Conservation (phyloP, 2,329 filamentous ascomycete genomes). For the Cladorrhinum sp. region DNA sequence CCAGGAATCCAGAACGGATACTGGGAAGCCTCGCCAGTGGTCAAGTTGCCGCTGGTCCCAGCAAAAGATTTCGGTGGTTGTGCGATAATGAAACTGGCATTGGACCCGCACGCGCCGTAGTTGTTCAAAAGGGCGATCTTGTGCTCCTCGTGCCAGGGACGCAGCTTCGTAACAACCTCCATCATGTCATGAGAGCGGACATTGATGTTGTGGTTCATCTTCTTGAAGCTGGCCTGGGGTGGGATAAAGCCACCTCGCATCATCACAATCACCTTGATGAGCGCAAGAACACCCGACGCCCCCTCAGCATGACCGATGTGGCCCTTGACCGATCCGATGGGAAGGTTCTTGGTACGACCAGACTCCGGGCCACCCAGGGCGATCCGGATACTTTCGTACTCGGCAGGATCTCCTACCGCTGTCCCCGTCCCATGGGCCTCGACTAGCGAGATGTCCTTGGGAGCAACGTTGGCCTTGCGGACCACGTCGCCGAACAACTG, state of each 20-base stretch:
- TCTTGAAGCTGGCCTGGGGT: slow-evolving; percentile 16
- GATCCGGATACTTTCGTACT: slow-evolving; percentile 30
- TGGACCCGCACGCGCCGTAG: slow-evolving; percentile 16
- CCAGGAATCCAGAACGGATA: background rate
- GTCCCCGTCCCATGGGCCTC: slow-evolving; percentile 42
- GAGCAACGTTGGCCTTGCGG: background rate
- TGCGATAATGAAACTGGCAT: background rate
- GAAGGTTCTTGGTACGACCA: background rate
- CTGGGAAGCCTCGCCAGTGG: background rate
- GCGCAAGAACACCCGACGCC: slow-evolving; percentile 27
- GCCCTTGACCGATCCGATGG: slow-evolving; percentile 29
- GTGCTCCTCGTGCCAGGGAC: background rate
- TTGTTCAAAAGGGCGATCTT: slow-evolving; percentile 11
- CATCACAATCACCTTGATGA: slow-evolving; percentile 32
- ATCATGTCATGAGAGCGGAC: background rate
- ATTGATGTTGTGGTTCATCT: slow-evolving; percentile 20
- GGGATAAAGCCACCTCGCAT: slow-evolving; percentile 21
- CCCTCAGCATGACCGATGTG: slow-evolving; percentile 30
- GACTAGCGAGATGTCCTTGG: slow-evolving; percentile 14
- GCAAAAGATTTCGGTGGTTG: background rate
- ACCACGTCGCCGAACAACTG: slow-evolving; percentile 12
- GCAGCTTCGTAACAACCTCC: background rate
- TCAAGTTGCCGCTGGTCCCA: background rate
- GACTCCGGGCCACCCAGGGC: background rate
- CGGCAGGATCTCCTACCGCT: slow-evolving; percentile 39